These are phyloP conservation scores for Thermothelomyces thermophilus DNA, from an alignment of 2,329 filamentous ascomycete genomes.

Conservation along the genomic window DNA sequence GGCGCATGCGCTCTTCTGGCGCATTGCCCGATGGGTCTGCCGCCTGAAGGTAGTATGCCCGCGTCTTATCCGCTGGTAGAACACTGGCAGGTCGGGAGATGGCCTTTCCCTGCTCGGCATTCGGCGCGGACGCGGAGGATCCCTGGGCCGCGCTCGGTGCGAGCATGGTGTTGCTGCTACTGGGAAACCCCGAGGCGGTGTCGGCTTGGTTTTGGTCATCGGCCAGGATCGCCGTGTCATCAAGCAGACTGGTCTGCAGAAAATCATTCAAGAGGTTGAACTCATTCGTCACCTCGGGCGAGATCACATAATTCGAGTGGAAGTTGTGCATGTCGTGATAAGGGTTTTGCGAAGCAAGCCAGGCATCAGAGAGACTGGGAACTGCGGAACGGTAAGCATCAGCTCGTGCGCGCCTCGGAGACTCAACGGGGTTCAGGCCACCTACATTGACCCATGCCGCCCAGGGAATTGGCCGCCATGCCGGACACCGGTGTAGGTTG, in stretches of 20 bases:
- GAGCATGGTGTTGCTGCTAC: slow-evolving; percentile 29
- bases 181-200: slow-evolving; percentile 42
- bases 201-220: slow-evolving; percentile 54
- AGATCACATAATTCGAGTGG: slow-evolving; percentile 91
- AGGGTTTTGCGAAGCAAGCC: slow-evolving; percentile 71
- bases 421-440: slow-evolving; percentile 27
- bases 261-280: slow-evolving; percentile 97
- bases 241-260: slow-evolving; percentile 81
- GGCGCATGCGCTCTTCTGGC: slow-evolving; percentile 91
- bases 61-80: slow-evolving; percentile 61
- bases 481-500: slow-evolving; percentile 64
- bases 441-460: slow-evolving; percentile 68
- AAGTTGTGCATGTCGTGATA: slow-evolving; percentile 93
- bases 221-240: slow-evolving; percentile 67
- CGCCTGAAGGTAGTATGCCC: slow-evolving; percentile 95
- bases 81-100: slow-evolving; percentile 56
- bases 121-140: slow-evolving; percentile 44
- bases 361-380: slow-evolving; percentile 73
- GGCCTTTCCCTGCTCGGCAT: slow-evolving; percentile 43
- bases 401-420: slow-evolving; percentile 18
- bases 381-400: slow-evolving; percentile 43
- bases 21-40: slow-evolving; percentile 83
- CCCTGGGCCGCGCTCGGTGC: slow-evolving; percentile 33
- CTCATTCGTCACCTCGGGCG: slow-evolving; percentile 88
- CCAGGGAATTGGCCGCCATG: slow-evolving; percentile 53